phyloP scores from a whole-genome alignment of 2,329 filamentous ascomycete genomes.

The Elsinoe fawcettii region DNA sequence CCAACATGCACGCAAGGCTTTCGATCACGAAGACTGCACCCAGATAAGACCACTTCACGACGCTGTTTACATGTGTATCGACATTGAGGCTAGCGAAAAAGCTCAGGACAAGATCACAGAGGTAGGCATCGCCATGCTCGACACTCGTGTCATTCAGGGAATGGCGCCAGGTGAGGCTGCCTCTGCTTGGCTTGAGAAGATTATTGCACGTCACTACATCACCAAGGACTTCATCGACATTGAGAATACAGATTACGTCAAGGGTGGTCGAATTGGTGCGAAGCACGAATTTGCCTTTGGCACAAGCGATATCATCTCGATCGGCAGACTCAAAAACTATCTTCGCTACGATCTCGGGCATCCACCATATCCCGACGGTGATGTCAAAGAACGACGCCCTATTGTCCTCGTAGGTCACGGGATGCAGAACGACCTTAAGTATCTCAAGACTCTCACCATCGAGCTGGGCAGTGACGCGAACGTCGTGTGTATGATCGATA shows the following conservation, averaged over 20 bases:
- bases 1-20: not conserved
- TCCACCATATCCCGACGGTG: not conserved
- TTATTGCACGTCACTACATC: conserved; percentile 32
- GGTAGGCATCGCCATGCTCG: conserved; percentile 41
- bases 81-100: conserved; percentile 25
- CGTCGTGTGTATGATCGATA: conserved; percentile 21
- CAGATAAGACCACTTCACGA: conserved; percentile 14
- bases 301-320: conserved; percentile 19
- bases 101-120: conserved; percentile 24
- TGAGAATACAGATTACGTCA: not conserved
- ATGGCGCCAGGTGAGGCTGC: conserved; percentile 55
- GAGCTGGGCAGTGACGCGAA: conserved; percentile 11
- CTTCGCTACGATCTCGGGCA: not conserved
- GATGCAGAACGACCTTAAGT: conserved; percentile 21
- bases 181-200: conserved; percentile 57
- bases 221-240: conserved; percentile 17
- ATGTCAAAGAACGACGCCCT: conserved; percentile 16
- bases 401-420: conserved; percentile 25
- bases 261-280: conserved; percentile 12
- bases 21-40: not conserved
- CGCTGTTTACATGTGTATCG: conserved; percentile 24
- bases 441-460: conserved; percentile 19
- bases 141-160: conserved; percentile 53
- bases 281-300: conserved; percentile 24
- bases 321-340: conserved; percentile 13